Evolutionary conservation across 2,329 filamentous ascomycete species (phyloP).

Genomic region (Fusarium albidum): DNA sequence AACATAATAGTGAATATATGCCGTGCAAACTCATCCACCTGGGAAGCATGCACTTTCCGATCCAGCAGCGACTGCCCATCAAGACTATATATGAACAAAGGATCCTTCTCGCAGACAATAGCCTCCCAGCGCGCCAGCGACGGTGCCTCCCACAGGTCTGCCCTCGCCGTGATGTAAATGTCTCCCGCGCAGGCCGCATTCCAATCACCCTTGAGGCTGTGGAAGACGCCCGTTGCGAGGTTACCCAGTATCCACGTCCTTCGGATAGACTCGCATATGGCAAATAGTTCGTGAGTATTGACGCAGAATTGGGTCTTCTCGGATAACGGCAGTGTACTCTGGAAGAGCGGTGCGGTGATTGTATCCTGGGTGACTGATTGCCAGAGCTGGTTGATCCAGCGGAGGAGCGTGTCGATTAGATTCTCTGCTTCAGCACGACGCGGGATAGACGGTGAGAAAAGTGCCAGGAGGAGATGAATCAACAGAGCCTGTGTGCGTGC

Average conservation of each 20-base stretch:
- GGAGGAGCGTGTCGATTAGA: background rate
- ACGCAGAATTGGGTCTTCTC: too few species aligned
- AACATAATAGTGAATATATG: slow-evolving; percentile 15
- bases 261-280: background rate
- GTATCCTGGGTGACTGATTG: background rate
- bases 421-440: background rate
- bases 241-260: background rate
- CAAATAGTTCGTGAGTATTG: background rate
- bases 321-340: background rate
- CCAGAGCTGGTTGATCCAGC: background rate
- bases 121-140: slow-evolving; percentile 1
- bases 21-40: slow-evolving; percentile 12
- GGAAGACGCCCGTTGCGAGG: background rate
- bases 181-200: background rate
- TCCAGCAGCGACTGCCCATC: background rate
- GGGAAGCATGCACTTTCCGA: background rate
- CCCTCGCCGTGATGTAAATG: background rate
- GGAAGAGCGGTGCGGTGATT: background rate
- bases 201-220: background rate
- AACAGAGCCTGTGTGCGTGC: slow-evolving; percentile 3
- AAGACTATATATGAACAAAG: slow-evolving; percentile 7
- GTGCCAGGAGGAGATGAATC: background rate
- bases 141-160: background rate
- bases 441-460: slow-evolving; percentile 6
- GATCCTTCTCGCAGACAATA: background rate